Evolutionary conservation across 768 basidiomycete genomes (phyloP).

Genomic region (Tylopilus vinaceipallidus): DNA sequence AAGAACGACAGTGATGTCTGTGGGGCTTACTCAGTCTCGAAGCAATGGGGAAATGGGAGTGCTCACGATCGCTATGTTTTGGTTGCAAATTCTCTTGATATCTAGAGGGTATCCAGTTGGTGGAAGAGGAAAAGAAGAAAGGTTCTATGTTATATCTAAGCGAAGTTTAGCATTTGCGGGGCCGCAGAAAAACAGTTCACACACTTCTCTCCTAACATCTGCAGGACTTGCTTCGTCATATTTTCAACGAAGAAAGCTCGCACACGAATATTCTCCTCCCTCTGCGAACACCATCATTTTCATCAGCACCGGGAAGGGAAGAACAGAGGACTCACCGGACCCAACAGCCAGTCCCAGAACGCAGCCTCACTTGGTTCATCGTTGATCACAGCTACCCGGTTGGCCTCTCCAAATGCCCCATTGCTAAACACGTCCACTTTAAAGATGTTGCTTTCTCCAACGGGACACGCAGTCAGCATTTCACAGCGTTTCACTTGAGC

Average conservation of each 20-base stretch:
- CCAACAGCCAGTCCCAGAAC: constrained; percentile 36
- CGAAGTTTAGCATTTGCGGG: not conserved
- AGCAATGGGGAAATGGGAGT: constrained; percentile 20
- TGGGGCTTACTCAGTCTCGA: not conserved
- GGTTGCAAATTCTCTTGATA: constrained; percentile 49
- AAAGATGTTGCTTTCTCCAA: constrained; percentile 15
- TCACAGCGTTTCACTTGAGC: constrained; percentile 29
- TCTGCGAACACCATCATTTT: constrained; percentile 10
- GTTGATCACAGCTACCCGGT: not conserved
- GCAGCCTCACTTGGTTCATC: constrained; percentile 14
- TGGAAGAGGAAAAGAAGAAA: constrained; percentile 61
- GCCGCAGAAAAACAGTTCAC: constrained; percentile 1
- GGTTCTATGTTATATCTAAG: constrained; percentile 54
- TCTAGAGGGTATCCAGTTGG: constrained; percentile 67
- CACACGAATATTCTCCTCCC: constrained; percentile 39
- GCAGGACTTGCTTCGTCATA: constrained; percentile 48
- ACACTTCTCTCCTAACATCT: constrained; percentile 57
- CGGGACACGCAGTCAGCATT: constrained; percentile 26
- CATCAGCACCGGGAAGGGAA: not conserved
- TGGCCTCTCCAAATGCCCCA: constrained; percentile 8
- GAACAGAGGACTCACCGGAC: constrained; percentile 32
- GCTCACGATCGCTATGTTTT: constrained; percentile 51
- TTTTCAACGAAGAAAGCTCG: constrained; percentile 51
- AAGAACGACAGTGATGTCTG: constrained; percentile 57
- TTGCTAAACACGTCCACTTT: constrained; percentile 23